Evolutionary conservation across 2,329 filamentous ascomycete genomes (phyloP), one percentile per base, ranked within the genome.

Genomic region (Aspergillus terreus): DNA sequence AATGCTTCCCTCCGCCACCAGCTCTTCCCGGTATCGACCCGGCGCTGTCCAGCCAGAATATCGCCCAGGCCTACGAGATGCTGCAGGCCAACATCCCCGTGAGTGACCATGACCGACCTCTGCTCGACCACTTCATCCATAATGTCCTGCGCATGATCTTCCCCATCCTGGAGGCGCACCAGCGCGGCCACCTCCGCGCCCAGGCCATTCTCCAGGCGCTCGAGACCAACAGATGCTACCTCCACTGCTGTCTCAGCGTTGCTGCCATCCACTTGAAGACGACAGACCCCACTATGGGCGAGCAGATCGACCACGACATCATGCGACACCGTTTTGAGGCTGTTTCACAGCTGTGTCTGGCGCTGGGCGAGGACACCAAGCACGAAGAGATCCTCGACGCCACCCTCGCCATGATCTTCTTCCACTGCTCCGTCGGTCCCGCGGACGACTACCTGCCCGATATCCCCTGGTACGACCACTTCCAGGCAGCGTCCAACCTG

Each of bases 381-480:
- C 91, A 96, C 69, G 82, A 87, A 53, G 84, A 94, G 70, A 95
- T 95, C 62, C 83, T 97, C 11, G 92, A 97, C 72, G 91, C 92
- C 1, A 91, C 92, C 0, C 81, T 97, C 4, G 91, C 89, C 47
- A 91, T 97, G 83, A 96, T 96, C 69, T 94, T 96, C 76, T 95
- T 96, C 78, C 91, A 96, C 68, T 94, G 88, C 74, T 87, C 90
- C 23, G 92, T 97, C 58, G 92, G 92, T 49, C 84, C 89, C 63
- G 85, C 87, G 33, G 87, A 94, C 62, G 90, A 96, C 67, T 82
- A 82, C 44, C 83, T 96, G 21, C 87, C 90, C 14, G 92, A 97
- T 68, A 95, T 97, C 62, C 86, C 92, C 19, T 99, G 94, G 94
- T 89, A 92, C 75, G 89, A 95, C 69, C 94, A 99, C 76, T 96